Conservation (phyloP, 139 green algal genomes). For the Tetradesmus obliquus region DNA sequence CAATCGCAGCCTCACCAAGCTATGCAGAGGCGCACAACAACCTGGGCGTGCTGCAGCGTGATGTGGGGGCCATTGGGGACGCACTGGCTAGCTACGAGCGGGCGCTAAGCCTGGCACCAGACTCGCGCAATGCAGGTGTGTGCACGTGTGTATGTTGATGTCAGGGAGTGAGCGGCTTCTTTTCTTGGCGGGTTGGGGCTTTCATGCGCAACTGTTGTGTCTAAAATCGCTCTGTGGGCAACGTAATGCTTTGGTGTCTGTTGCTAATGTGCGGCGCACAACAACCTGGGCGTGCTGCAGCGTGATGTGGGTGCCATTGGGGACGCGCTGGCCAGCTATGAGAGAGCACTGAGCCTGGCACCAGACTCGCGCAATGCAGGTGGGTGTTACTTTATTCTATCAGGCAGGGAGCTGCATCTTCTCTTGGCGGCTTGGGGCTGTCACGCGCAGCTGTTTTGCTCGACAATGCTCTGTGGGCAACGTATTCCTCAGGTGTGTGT, state of each 20-base stretch:
- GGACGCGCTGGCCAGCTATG: conserved; percentile 82
- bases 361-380: conserved; percentile 79
- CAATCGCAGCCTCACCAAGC: conserved; percentile 77
- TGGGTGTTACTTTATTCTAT: conserved; percentile 53
- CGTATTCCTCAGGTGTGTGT: too few relatives aligned
- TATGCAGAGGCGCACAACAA: conserved; percentile 97
- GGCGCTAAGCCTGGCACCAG: conserved; percentile 75
- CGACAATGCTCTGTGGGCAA: too few relatives aligned
- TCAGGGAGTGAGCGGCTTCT: too few relatives aligned
- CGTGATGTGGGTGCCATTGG: conserved; percentile 66
- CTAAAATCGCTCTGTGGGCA: too few relatives aligned
- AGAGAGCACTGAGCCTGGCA: conserved; percentile 74
- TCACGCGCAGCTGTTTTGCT: too few relatives aligned
- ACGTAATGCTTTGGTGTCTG: too few relatives aligned
- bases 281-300: too few relatives aligned
- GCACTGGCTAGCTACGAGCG: conserved; percentile 80
- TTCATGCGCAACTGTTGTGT: too few relatives aligned
- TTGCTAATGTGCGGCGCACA: too few relatives aligned
- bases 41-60: conserved; percentile 88
- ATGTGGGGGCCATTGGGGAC: conserved; percentile 68
- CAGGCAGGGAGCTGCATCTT: not conserved
- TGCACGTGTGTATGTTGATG: too few relatives aligned
- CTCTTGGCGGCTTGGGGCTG: too few relatives aligned
- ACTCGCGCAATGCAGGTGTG: conserved; percentile 79
- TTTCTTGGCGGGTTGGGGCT: too few relatives aligned